phyloP scores from a whole-genome alignment of 2,329 filamentous ascomycete genomes.

The Botryotinia convoluta region DNA sequence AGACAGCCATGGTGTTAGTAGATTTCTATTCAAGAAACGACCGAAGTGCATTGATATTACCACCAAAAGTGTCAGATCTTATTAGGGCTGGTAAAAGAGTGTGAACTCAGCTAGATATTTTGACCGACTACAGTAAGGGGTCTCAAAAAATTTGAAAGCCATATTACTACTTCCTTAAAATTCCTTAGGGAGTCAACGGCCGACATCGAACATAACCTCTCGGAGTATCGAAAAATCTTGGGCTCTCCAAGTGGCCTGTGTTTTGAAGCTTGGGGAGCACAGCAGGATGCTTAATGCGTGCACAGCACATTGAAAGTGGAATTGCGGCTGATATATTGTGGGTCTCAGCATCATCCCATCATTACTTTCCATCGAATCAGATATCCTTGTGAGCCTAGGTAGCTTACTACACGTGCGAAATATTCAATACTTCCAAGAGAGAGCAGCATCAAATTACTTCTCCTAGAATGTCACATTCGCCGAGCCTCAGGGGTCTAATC shows the following conservation, averaged over 20 bases:
- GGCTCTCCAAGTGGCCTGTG: background rate
- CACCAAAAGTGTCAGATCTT: conserved; percentile 84
- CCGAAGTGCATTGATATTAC: conserved; percentile 76
- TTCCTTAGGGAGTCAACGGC: no score
- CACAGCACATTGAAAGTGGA: background rate
- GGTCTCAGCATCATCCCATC: conserved; percentile 1
- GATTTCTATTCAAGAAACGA: conserved; percentile 95
- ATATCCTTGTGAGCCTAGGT: background rate
- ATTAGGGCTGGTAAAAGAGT: conserved; percentile 61
- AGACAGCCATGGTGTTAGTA: conserved; percentile 77
- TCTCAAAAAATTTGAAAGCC: background rate
- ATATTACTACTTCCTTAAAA: background rate
- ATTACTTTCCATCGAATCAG: background rate
- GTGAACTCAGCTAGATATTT: conserved; percentile 17
- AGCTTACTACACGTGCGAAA: background rate
- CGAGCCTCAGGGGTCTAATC: background rate
- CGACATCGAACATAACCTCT: background rate
- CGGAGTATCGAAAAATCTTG: background rate
- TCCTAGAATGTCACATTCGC: background rate
- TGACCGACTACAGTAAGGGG: background rate
- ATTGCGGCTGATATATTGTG: conserved; percentile 3
- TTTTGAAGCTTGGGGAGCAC: background rate
- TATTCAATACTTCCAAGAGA: background rate
- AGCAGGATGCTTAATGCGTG: background rate
- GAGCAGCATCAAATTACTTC: background rate